Base-by-base conservation (phyloP, 768 basidiomycete species). In the Leccinum rimulosum region DNA sequence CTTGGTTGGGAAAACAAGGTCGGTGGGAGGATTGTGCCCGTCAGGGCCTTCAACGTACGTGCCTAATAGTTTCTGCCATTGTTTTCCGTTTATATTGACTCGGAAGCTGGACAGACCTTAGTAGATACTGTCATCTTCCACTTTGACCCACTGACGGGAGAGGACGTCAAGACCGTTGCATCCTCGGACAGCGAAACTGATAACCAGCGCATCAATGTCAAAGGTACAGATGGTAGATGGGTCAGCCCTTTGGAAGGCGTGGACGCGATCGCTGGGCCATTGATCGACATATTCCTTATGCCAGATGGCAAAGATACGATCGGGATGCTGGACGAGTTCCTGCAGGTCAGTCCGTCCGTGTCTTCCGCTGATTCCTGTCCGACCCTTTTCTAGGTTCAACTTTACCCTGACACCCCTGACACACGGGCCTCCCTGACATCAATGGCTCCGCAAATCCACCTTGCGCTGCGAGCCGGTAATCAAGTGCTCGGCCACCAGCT, bases 51-150 rank as follows among this genome's bases (percentile, higher is more conserved):
- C 67, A 88, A 89, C 62, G 89, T 89, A 64, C 36, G 84, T 74
- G 15, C 36, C 9, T 25, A 12, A 54, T 53, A 54, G 33, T 33
- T 28, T 14, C 2, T 45, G 35, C 8, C 25, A 19, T 27, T 19
- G 25, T 56, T 51, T 47, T 43, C 52, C 33, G 43, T 52, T 48
- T 43, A 50, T 2, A 35, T 50, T 69, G 56, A 71, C 48, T 30
- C 6, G 1, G 47, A 31, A 19, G n/a, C 22, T 28, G 38, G 54
- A 35, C 59, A 91, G 87, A 71, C 78, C 8, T 76, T 86, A 47
- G 79, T 84, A 8, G 87, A 89, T 60, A 91, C 89, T 0, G 88
- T 91, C 2, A 55, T 89, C 11, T 92, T 89, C 76, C 88, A 91
- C 54, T 74, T 94, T 33, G 81, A 93, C 61, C 87, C 89, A 1